Conservation (phyloP, 495 filamentous ascomycete species). For the Daldinia bambusicola region DNA sequence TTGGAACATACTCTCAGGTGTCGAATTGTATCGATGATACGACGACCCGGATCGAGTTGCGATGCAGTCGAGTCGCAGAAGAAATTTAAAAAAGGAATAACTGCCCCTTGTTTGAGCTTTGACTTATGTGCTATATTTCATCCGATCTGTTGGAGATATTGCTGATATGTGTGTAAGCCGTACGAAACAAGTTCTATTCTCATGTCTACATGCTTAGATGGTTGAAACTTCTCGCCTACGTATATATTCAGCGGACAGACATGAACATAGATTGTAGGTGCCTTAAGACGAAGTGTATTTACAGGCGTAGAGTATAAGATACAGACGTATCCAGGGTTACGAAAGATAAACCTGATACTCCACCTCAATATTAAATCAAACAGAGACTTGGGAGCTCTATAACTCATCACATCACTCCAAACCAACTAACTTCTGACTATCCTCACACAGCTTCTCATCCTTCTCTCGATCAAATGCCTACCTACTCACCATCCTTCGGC, state of each 20-base stretch:
- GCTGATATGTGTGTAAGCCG: background rate
- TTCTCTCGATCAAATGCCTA: conserved; percentile 2
- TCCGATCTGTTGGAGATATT: background rate
- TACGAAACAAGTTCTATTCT: background rate
- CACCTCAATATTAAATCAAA: too few species aligned
- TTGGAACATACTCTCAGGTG: conserved; percentile 4
- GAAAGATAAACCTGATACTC: background rate
- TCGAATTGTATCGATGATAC: conserved; percentile 5
- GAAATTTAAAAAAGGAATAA: background rate
- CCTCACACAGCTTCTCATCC: background rate
- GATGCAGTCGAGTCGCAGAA: conserved; percentile 1
- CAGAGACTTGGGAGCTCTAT: background rate
- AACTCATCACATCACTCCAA: background rate
- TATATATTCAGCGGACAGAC: background rate
- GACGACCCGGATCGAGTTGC: background rate
- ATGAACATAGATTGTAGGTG: background rate
- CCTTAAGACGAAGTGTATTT: background rate
- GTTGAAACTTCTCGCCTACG: background rate
- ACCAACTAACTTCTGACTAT: background rate
- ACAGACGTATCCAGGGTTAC: background rate
- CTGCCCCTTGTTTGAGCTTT: background rate
- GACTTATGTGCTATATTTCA: background rate
- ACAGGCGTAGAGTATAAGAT: too few species aligned
- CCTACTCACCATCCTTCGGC: background rate
- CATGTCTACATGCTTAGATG: background rate